phyloP scores from a whole-genome alignment of 2,329 filamentous ascomycete genomes.

The Alternaria brassicicola region DNA sequence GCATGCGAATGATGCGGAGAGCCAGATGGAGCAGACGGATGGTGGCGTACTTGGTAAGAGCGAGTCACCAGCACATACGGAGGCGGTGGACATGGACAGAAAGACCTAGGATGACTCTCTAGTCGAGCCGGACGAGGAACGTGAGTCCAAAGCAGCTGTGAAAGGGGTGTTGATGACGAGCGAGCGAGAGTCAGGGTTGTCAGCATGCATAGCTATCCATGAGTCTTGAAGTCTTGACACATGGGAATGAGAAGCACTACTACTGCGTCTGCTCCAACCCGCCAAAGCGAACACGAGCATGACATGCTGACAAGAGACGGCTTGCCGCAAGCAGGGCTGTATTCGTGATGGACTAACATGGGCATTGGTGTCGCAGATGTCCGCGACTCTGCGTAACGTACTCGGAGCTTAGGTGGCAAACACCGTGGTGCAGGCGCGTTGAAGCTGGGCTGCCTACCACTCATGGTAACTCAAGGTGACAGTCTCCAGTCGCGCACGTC shows the following conservation, averaged over 20 bases:
- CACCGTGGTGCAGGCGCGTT: not conserved
- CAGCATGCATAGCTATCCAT: not conserved
- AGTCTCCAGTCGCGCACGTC: slow-evolving; percentile 8
- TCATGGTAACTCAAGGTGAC: not conserved
- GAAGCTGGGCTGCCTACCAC: not conserved
- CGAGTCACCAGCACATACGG: slow-evolving; percentile 17
- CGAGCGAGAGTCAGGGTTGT: not conserved
- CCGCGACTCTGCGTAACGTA: not conserved
- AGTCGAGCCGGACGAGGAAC: not conserved
- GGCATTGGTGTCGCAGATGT: not conserved
- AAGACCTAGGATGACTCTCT: slow-evolving; percentile 12
- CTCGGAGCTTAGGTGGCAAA: not conserved
- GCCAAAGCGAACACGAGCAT: not conserved
- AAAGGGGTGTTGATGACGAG: not conserved
- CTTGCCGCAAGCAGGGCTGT: slow-evolving; percentile 2
- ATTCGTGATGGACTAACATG: not conserved
- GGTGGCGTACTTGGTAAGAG: slow-evolving; percentile 17
- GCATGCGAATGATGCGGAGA: slow-evolving; percentile 44
- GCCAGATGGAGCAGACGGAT: slow-evolving; percentile 4
- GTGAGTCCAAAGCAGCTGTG: not conserved
- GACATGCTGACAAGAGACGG: not conserved
- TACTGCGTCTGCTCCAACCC: not conserved
- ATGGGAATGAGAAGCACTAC: not conserved
- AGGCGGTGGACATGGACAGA: slow-evolving; percentile 17
- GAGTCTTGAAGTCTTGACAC: not conserved